A percentile compares a stretch with the other conserved stretches of the same genome.
phyloP scores from a whole-genome alignment of 345 rosid species.

The Ceriops zippeliana region DNA sequence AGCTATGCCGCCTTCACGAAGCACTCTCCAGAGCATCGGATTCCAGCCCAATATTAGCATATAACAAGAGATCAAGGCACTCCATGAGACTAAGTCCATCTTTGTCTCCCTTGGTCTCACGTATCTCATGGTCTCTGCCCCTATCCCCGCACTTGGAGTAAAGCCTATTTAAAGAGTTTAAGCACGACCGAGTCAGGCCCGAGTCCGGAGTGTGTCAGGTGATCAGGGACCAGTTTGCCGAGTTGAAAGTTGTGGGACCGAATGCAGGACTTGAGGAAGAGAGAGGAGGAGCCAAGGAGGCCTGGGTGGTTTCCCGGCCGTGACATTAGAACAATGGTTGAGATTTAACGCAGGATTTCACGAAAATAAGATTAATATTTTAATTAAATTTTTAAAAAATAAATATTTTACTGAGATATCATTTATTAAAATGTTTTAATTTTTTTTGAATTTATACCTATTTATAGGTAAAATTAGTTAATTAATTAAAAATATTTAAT shows the following conservation, averaged over 20 bases:
- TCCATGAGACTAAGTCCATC: slow-evolving; percentile 70
- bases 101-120: slow-evolving; percentile 45
- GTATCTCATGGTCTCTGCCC: slow-evolving; percentile 40
- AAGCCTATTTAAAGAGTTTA: slow-evolving; percentile 63
- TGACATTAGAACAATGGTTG: slow-evolving; percentile 45
- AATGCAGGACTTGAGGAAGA: slow-evolving; percentile 74
- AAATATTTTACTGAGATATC: no score
- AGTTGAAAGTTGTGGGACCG: slow-evolving; percentile 50
- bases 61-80: slow-evolving; percentile 64
- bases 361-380: no score
- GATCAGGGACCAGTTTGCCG: slow-evolving; percentile 52
- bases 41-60: slow-evolving; percentile 43
- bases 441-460: no score
- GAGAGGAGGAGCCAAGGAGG: slow-evolving; percentile 50
- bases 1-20: no score
- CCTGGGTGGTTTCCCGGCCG: slow-evolving; percentile 41
- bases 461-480: no score
- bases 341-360: slow-evolving; percentile 11
- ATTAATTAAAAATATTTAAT: no score
- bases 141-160: slow-evolving; percentile 58
- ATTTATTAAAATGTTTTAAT: no score
- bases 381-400: no score
- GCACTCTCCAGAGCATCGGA: slow-evolving; percentile 29
- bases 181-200: slow-evolving; percentile 54
- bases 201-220: slow-evolving; percentile 35